Percentiles rank a stretch among this genome's conserved stretches.
Conservation (phyloP, 495 filamentous ascomycete genomes). For the Penicillium simplicissimum region DNA sequence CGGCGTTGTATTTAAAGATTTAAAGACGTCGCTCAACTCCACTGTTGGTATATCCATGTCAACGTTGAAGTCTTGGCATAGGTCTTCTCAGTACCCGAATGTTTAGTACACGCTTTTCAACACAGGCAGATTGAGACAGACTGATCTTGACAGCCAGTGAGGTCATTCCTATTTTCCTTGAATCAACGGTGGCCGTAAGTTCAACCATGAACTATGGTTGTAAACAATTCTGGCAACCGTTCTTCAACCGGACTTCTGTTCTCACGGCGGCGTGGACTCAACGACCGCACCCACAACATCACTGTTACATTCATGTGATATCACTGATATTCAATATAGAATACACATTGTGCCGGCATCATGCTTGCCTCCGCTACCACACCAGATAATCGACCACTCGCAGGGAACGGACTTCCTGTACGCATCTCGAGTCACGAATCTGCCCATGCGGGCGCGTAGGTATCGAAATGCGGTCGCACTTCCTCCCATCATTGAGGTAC, state of each 20-base stretch:
- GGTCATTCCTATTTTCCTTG: not conserved
- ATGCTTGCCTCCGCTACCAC: not conserved
- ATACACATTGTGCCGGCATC: not conserved
- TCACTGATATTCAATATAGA: not conserved
- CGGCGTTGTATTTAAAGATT: not conserved
- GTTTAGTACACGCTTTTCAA: no score
- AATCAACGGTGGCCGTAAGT: not conserved
- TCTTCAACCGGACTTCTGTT: not conserved
- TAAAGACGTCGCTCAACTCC: not conserved
- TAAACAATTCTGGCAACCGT: not conserved
- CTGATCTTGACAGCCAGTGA: not conserved
- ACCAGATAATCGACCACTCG: constrained; percentile 1
- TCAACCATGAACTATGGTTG: not conserved
- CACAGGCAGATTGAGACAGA: no score
- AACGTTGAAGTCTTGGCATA: no score
- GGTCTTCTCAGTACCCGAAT: no score
- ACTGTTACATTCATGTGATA: not conserved
- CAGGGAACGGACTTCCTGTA: not conserved
- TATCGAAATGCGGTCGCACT: constrained; percentile 1
- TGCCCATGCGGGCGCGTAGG: not conserved
- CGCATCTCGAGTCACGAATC: constrained; percentile 2
- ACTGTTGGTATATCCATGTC: no score
- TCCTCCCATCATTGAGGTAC: not conserved
- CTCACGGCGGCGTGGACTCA: not conserved
- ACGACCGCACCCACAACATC: not conserved